Base-by-base conservation (phyloP, 2,329 filamentous ascomycete species). In the Colletotrichum lindemuthianum region DNA sequence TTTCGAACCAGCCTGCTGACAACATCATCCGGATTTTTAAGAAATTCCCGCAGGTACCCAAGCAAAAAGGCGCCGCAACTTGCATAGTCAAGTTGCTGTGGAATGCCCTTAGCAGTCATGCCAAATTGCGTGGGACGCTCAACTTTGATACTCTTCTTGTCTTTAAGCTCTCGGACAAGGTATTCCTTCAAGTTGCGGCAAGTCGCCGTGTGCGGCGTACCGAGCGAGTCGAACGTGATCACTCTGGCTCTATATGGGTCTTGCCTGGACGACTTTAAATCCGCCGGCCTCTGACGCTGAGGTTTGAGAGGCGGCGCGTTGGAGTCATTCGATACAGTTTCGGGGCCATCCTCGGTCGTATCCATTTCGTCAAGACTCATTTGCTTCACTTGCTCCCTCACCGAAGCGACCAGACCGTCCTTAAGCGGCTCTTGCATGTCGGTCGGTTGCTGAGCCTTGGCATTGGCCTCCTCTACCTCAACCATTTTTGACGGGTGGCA, bases 11-110 rank as follows among this genome's bases (percentile, higher is more conserved):
- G 79, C 65, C 86, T 89, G 16, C 79, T 78, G 13, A 92, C 82
- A 69, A 96, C 96, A 0, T 73, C 75, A 67, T 92, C 87, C 0
- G 95, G 95, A 64, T 92, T 79, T 56, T 87, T 83, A 13, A 96
- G 84, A 68, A 99, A 97, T 68, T 91, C 88, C 68, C 93, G 86
- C 57, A 97, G 83, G 72, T 98, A 99, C 2, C 90, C 91, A 4
- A 97, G 80, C 3, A 98, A 80, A 70, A 91, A 99, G 0, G 97
- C 80, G 8, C 96, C 96, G 72, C 96, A 99, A 74, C 99, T 96
- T 66, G 87, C 94, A 70, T 85, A 91, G 72, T 99, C 98, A 52
- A 87, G 79, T 75, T 99, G 96, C 66, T 86, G 79, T 0, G 96
- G 95, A 12, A 97, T 90, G 8, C 85, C 82, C 65, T 86, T 90